phyloP scores from a whole-genome alignment of 2,329 filamentous ascomycete species.

The Didymella sp. region DNA sequence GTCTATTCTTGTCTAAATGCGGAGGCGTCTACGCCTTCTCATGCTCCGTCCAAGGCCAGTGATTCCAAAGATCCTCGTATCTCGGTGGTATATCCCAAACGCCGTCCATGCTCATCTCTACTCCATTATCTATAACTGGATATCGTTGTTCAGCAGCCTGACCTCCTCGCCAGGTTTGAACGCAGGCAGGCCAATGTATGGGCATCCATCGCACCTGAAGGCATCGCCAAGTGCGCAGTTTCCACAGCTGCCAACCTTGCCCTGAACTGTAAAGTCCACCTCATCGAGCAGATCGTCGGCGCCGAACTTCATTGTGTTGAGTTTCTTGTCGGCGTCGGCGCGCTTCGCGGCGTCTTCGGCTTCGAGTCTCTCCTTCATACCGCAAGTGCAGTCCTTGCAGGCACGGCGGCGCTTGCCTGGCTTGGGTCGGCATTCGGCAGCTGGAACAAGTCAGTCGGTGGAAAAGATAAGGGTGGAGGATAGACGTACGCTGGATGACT shows the following conservation, averaged over 20 bases:
- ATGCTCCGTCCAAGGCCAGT: too few species aligned
- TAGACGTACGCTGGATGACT: slow-evolving; percentile 77
- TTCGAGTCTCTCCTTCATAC: slow-evolving; percentile 82
- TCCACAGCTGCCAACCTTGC: slow-evolving; percentile 92
- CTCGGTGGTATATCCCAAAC: slow-evolving; percentile 9
- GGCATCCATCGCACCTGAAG: slow-evolving; percentile 68
- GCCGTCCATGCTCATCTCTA: slow-evolving; percentile 6
- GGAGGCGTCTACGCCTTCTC: neutral
- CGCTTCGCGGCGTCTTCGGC: slow-evolving; percentile 80
- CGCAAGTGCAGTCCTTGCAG: slow-evolving; percentile 98
- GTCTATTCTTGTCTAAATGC: slow-evolving; percentile 3
- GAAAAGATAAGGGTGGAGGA: slow-evolving; percentile 5
- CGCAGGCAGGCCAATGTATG: slow-evolving; percentile 89
- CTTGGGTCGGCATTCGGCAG: slow-evolving; percentile 86
- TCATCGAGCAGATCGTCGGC: slow-evolving; percentile 79
- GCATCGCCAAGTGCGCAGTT: slow-evolving; percentile 95
- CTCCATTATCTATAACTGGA: slow-evolving; percentile 69
- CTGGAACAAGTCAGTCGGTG: slow-evolving; percentile 53
- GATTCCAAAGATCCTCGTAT: neutral
- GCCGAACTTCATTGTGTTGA: slow-evolving; percentile 74
- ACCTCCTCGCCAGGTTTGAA: slow-evolving; percentile 99
- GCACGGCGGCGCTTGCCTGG: slow-evolving; percentile 87
- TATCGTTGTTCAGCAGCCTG: slow-evolving; percentile 80
- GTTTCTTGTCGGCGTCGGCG: slow-evolving; percentile 66
- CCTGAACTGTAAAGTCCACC: slow-evolving; percentile 96